Conservation (phyloP, 139 green algal genomes). For the Picocystis salinarum region DNA sequence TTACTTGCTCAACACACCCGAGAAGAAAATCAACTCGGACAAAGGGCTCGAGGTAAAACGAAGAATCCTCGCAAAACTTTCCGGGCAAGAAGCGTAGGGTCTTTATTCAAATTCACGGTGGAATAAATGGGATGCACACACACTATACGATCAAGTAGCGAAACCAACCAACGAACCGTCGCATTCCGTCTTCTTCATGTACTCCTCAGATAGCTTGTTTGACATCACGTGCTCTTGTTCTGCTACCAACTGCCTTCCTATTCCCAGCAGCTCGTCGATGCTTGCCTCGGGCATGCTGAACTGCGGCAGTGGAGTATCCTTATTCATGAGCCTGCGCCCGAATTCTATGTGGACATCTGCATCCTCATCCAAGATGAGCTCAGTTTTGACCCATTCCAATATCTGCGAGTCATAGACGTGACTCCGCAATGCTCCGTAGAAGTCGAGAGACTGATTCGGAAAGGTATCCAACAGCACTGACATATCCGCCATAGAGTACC, state of each 20-base stretch:
- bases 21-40: slow-evolving; percentile 26
- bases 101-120: too few species aligned
- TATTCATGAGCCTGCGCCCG: neutral
- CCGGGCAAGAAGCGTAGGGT: too few species aligned
- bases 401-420: slow-evolving; percentile 21
- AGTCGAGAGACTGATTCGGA: slow-evolving; percentile 60
- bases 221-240: slow-evolving; percentile 23
- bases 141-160: too few species aligned
- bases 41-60: neutral
- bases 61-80: too few species aligned
- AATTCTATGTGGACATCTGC: neutral
- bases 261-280: neutral
- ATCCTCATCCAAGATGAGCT: too few species aligned
- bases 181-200: too few species aligned
- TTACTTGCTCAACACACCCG: slow-evolving; percentile 52
- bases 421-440: slow-evolving; percentile 53
- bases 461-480: slow-evolving; percentile 46
- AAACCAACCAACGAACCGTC: too few species aligned
- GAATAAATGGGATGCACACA: too few species aligned
- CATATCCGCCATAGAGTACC: slow-evolving; percentile 44
- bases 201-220: slow-evolving; percentile 33
- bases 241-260: neutral
- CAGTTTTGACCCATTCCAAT: neutral
- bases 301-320: too few species aligned
- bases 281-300: neutral